phyloP scores from a whole-genome alignment of 768 basidiomycete genomes.

The Rhodotorula paludigena region DNA sequence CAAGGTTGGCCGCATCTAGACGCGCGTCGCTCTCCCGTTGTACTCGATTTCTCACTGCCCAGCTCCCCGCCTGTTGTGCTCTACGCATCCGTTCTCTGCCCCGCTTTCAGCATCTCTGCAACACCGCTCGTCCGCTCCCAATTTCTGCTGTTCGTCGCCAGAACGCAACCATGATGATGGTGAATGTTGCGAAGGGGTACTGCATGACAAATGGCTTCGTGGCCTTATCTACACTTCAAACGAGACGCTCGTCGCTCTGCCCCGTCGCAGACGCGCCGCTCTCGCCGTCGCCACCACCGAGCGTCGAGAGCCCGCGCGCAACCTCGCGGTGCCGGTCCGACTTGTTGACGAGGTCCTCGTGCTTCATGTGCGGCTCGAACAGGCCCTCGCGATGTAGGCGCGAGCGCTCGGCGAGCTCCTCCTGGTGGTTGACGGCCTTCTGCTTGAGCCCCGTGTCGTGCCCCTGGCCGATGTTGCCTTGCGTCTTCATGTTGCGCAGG shows the following conservation, averaged over 20 bases:
- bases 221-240: neutral
- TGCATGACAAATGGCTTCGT: neutral
- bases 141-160: too few species aligned
- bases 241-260: neutral
- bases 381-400: slow-evolving; percentile 14
- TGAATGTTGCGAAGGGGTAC: neutral
- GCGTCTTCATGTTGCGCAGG: slow-evolving; percentile 2
- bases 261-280: neutral
- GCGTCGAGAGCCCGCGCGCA: too few species aligned
- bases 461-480: slow-evolving; percentile 15
- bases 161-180: too few species aligned
- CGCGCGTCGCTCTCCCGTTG: neutral
- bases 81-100: neutral
- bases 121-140: neutral
- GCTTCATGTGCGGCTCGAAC: slow-evolving; percentile 14
- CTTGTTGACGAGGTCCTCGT: slow-evolving; percentile 13
- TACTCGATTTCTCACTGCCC: neutral
- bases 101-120: neutral
- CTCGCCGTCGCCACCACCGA: neutral
- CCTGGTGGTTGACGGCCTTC: slow-evolving; percentile 14
- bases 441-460: slow-evolving; percentile 2
- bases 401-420: slow-evolving; percentile 20
- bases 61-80: neutral
- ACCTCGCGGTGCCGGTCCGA: slow-evolving; percentile 15
- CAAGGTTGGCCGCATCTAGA: slow-evolving; percentile 21